Conservation (phyloP, 345 rosid species). For the Linum usitatissimum region DNA sequence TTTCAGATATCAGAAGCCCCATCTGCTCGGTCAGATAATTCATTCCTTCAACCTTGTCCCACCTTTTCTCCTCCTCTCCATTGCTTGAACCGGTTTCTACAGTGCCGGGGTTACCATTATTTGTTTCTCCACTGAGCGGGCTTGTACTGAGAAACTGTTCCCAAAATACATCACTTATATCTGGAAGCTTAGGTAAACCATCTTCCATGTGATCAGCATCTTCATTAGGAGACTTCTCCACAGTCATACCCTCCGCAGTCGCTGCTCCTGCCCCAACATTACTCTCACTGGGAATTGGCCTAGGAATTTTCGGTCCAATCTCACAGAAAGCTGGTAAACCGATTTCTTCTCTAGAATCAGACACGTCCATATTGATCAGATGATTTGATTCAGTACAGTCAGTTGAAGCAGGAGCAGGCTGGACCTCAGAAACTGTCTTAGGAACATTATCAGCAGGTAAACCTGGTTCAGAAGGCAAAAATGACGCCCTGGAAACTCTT, state of each 20-base stretch:
- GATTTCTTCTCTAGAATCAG: conserved; percentile 8
- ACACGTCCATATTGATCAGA: conserved; percentile 9
- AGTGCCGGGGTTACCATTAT: no score
- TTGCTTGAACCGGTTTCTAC: no score
- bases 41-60: conserved; percentile 14
- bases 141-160: conserved; percentile 20
- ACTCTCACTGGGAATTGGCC: no score
- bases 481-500: conserved; percentile 10
- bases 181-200: conserved; percentile 44
- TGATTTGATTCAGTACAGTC: conserved; percentile 16
- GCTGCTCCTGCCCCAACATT: background rate
- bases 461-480: conserved; percentile 18
- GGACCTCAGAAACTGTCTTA: conserved; percentile 23
- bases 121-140: background rate
- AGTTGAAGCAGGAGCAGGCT: conserved; percentile 11
- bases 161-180: conserved; percentile 30
- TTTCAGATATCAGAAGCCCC: conserved; percentile 14
- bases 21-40: conserved; percentile 20
- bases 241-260: background rate
- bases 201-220: no score
- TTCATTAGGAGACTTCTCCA: no score
- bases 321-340: background rate
- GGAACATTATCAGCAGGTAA: conserved; percentile 19
- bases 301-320: conserved; percentile 1
- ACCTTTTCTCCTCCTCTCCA: conserved; percentile 5